Base-by-base conservation (phyloP, 371 early-diverging fungal genomes). In the Mucor mucedo region DNA sequence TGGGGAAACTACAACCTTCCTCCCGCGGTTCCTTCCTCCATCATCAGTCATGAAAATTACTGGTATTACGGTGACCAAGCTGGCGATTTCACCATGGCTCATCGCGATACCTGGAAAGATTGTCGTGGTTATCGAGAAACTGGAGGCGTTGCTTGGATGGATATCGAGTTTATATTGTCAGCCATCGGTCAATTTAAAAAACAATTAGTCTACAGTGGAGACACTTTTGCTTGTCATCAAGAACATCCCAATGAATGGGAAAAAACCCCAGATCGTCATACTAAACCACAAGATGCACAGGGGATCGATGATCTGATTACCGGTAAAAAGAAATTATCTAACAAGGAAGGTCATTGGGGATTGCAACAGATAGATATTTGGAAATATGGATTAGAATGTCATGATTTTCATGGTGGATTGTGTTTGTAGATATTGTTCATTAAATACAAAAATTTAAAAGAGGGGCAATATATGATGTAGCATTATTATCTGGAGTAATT, bases 31-130 rank as follows among this genome's bases (percentile, higher is more conserved):
- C 45, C 14, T 30, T 4, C 28, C 1, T 30, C 63, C n/a, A 28
- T 47, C 0, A 64, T 79, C 33, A 77, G 60, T 13, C 52, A 69
- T 13, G 68, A 75, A 1, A 73, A 75, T 28, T 68, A 72, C 11
- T 59, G 75, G 45, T 45, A 50, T 13, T 58, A 72, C 21, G 72
- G 63, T 1, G 80, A 80, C 40, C 80, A 80, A 57, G 77, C 80
- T 11, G 77, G 80, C 16, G 80, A 80, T 57, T 80, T 73, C 42
- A 80, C 80, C 8, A 59, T 80, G 66, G 80, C 80, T 7, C 80
- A 80, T 47, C 63, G 77, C 48, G 77, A 77, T 62, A 80, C 80
- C 11, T 80, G 80, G 80, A 75, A 71, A 21, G 47, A 61, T 1
- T 67, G 62, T n/a, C 58, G 66, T 42, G 80, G 77, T 14, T 80